phyloP scores from a whole-genome alignment of 352 stramenopile species.

The Aphanomyces cochlioides region DNA sequence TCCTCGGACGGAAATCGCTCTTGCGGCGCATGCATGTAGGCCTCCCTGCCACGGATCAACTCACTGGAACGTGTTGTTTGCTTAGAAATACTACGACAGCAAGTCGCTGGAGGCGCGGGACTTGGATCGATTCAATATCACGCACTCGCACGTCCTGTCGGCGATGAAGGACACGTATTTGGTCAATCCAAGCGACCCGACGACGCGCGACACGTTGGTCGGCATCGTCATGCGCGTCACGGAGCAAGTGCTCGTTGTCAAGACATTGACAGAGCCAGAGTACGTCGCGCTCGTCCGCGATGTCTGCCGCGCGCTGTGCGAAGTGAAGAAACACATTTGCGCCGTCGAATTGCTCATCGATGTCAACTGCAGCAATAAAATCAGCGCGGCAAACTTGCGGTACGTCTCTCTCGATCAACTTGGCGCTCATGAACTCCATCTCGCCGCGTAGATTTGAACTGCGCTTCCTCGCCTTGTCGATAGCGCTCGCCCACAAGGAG shows the following conservation, averaged over 20 bases:
- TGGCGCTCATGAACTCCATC: background rate
- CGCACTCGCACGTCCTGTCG: constrained; percentile 11
- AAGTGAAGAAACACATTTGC: constrained; percentile 75
- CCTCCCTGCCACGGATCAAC: background rate
- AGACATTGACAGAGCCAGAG: constrained; percentile 60
- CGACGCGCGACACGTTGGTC: constrained; percentile 75
- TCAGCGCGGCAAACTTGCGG: constrained; percentile 57
- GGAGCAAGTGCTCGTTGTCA: constrained; percentile 76
- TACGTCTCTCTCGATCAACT: constrained; percentile 1
- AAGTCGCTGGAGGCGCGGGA: constrained; percentile 12
- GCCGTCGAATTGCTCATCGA: constrained; percentile 82
- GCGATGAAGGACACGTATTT: constrained; percentile 74
- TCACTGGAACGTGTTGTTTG: no score
- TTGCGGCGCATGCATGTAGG: constrained; percentile 18
- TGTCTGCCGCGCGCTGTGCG: constrained; percentile 69
- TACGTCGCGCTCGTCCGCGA: constrained; percentile 81
- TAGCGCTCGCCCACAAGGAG: constrained; percentile 80
- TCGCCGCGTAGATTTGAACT: constrained; percentile 49
- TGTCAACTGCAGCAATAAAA: constrained; percentile 84
- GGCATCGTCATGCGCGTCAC: constrained; percentile 80
- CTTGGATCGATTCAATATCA: constrained; percentile 8
- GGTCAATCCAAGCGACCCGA: constrained; percentile 70
- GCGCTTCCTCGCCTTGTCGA: constrained; percentile 77
- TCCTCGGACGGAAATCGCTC: constrained; percentile 7
- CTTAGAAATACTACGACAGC: constrained; percentile 23